These are phyloP conservation scores for Aspergillus sp. DNA, from an alignment of 2,329 filamentous ascomycete species.

Conservation along the genomic window DNA sequence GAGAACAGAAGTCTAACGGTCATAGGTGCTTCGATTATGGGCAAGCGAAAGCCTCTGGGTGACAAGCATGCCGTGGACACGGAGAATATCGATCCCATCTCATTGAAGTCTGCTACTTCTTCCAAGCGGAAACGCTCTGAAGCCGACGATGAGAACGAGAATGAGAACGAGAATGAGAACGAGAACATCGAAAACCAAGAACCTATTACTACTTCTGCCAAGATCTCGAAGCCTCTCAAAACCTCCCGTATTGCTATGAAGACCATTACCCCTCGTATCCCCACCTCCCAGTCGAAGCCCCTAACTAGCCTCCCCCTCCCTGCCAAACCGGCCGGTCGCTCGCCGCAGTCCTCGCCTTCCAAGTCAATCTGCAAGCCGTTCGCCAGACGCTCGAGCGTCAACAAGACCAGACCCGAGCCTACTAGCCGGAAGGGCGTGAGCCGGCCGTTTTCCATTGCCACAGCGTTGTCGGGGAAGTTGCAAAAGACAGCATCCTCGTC, in stretches of 20 bases:
- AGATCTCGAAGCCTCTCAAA: conserved; percentile 44
- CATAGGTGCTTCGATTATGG: conserved; percentile 9
- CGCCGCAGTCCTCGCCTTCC: conserved; percentile 67
- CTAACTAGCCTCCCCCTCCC: conserved; percentile 46
- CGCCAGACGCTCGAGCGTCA: conserved; percentile 57
- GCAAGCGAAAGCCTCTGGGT: conserved; percentile 11
- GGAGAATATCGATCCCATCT: conserved; percentile 53
- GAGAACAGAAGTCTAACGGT: conserved; percentile 3
- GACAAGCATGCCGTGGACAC: conserved; percentile 31
- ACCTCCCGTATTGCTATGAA: conserved; percentile 33
- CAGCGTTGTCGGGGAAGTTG: conserved; percentile 56
- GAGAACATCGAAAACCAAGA: too few species aligned
- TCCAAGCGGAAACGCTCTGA: conserved; percentile 36
- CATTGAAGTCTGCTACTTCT: conserved; percentile 35
- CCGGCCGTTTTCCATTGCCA: conserved; percentile 75
- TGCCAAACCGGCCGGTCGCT: conserved; percentile 68
- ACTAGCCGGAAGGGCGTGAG: conserved; percentile 39
- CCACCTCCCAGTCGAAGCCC: conserved; percentile 20
- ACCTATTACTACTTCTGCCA: too few species aligned
- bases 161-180: conserved; percentile 16
- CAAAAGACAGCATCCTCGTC: conserved; percentile 25
- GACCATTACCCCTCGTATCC: conserved; percentile 13
- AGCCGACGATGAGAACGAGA: conserved; percentile 23
- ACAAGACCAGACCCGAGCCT: conserved; percentile 62
- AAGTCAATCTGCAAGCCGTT: conserved; percentile 61